Percentiles rank a stretch among this genome's conserved stretches.
Conservation (phyloP, 164 flowering plant species). For the Chloranthus sessilifolius region DNA sequence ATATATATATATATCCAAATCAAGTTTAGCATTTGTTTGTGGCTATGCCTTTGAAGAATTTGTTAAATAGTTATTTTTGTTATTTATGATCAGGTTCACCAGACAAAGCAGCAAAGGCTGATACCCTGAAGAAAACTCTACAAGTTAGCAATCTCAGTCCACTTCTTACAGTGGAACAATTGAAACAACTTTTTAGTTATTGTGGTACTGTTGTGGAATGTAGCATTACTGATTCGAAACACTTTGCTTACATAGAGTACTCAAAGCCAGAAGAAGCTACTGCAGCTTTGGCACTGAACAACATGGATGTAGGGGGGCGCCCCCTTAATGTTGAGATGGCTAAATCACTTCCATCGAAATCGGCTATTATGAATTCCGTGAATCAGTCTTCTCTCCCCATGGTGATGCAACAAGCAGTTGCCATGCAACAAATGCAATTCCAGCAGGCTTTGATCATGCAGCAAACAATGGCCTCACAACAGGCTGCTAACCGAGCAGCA, state of each 20-base stretch:
- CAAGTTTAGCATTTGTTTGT: neutral
- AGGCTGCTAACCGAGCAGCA: slow-evolving; percentile 95
- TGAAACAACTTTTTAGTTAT: slow-evolving; percentile 82
- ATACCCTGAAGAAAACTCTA: slow-evolving; percentile 64
- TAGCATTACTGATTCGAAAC: slow-evolving; percentile 86
- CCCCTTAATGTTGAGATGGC: slow-evolving; percentile 99
- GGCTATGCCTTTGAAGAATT: neutral
- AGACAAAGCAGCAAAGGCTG: slow-evolving; percentile 57
- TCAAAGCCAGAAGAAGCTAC: slow-evolving; percentile 96
- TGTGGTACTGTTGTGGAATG: slow-evolving; percentile 94
- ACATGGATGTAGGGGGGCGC: slow-evolving; percentile 92
- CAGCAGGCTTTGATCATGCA: slow-evolving; percentile 98
- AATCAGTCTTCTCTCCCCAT: slow-evolving; percentile 71
- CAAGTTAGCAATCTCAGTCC: slow-evolving; percentile 98
- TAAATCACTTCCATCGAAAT: slow-evolving; percentile 81
- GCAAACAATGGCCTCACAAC: slow-evolving; percentile 83
- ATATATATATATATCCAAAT: no score
- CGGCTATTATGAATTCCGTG: slow-evolving; percentile 32
- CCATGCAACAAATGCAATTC: slow-evolving; percentile 99
- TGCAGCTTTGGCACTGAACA: slow-evolving; percentile 85
- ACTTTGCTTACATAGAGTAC: slow-evolving; percentile 89
- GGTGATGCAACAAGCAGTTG: slow-evolving; percentile 99
- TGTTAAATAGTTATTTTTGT: slow-evolving; percentile 1
- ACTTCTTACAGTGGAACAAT: slow-evolving; percentile 81
- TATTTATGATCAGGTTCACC: slow-evolving; percentile 38